Conservation (phyloP, 2,329 filamentous ascomycete genomes). For the Westerdykella sp. region DNA sequence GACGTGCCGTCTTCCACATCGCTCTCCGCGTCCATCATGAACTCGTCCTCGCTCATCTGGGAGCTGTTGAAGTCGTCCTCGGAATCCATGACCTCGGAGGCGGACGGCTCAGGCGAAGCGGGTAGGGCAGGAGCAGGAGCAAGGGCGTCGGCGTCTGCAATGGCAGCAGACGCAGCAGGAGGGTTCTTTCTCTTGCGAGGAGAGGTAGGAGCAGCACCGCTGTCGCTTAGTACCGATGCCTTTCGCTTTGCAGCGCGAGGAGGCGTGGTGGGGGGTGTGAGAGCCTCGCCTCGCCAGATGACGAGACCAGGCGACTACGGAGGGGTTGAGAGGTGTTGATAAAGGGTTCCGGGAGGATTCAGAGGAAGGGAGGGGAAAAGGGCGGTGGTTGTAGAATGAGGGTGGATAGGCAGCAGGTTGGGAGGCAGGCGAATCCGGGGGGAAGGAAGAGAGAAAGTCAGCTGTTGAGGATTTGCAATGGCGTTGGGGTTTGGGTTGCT, state of each 20-base stretch:
- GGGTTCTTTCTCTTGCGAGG: constrained; percentile 29
- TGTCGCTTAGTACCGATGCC: constrained; percentile 32
- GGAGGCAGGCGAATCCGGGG: constrained; percentile 6
- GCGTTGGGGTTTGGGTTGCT: background rate
- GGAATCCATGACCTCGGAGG: constrained; percentile 70
- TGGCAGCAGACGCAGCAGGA: constrained; percentile 9
- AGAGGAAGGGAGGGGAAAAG: no score
- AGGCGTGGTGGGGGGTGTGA: constrained; percentile 33
- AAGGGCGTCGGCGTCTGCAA: no score
- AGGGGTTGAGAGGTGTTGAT: constrained; percentile 4
- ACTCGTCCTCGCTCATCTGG: constrained; percentile 68
- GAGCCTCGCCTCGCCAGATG: constrained; percentile 35
- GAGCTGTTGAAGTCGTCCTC: constrained; percentile 91
- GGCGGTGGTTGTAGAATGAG: constrained; percentile 1
- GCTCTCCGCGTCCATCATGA: constrained; percentile 69
- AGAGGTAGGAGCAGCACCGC: constrained; percentile 19
- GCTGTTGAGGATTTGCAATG: background rate
- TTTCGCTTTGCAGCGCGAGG: constrained; percentile 35
- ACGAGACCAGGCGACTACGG: constrained; percentile 35
- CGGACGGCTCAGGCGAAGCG: constrained; percentile 27
- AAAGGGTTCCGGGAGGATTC: no score
- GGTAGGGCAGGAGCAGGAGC: constrained; percentile 12
- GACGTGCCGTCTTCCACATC: constrained; percentile 40
- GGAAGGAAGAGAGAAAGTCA: no score
- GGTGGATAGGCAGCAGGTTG: constrained; percentile 1